phyloP scores from a whole-genome alignment of 192 early-diverging fungal genomes.

The Ambispora gerdemannii region DNA sequence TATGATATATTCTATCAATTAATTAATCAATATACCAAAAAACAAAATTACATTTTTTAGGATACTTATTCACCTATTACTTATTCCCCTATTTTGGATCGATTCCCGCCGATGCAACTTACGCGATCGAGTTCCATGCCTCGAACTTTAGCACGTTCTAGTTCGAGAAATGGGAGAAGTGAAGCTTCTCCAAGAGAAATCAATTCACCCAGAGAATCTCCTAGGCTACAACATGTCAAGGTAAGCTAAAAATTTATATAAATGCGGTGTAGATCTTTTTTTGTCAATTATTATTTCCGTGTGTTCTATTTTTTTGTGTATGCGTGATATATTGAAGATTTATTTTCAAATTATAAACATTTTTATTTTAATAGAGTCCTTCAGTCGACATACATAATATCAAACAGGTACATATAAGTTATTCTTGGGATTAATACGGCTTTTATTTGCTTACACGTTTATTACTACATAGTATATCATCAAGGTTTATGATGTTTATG shows the following conservation, averaged over 20 bases:
- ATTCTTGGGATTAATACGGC: background rate
- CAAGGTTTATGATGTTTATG: slow-evolving; percentile 66
- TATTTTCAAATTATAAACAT: slow-evolving; percentile 32
- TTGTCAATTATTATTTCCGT: background rate
- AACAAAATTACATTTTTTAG: background rate
- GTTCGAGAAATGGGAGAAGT: background rate
- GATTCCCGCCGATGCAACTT: background rate
- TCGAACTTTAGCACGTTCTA: background rate
- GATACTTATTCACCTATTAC: background rate
- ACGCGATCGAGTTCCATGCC: slow-evolving; percentile 10
- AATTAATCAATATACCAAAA: no score
- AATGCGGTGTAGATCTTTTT: background rate
- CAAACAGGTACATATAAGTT: background rate
- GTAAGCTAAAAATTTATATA: background rate
- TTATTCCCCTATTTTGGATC: slow-evolving; percentile 3
- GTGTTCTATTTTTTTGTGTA: no score
- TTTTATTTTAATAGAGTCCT: background rate
- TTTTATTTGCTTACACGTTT: background rate
- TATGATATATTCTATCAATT: no score
- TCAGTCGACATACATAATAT: background rate
- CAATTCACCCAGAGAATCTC: background rate
- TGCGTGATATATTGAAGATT: background rate
- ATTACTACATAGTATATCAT: slow-evolving; percentile 57
- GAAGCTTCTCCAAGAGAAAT: background rate
- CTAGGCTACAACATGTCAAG: background rate